Percentiles rank a stretch among this genome's conserved stretches.
phyloP scores from a whole-genome alignment of 306 rosid species.

The Citrullus mucosospermus region DNA sequence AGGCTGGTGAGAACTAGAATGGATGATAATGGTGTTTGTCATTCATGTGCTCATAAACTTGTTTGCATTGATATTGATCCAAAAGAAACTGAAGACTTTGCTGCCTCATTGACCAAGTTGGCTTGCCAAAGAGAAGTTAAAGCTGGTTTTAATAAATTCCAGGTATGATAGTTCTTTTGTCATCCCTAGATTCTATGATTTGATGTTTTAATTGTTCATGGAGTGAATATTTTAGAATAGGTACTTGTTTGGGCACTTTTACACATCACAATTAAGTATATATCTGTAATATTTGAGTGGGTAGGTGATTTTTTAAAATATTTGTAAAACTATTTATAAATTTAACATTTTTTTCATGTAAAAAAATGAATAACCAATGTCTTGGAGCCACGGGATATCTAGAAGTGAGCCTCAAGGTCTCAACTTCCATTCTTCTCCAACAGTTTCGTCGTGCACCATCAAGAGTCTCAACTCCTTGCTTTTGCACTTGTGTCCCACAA shows the following conservation, averaged over 20 bases:
- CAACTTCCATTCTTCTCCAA: too few species aligned
- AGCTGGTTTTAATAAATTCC: slow-evolving; percentile 45
- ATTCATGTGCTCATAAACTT: slow-evolving; percentile 48
- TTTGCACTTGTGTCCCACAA: too few species aligned
- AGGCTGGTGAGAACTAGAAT: slow-evolving; percentile 51
- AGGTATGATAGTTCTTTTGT: slow-evolving; percentile 34
- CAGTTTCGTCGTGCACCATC: too few species aligned
- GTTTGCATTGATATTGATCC: slow-evolving; percentile 88
- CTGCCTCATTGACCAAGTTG: slow-evolving; percentile 49
- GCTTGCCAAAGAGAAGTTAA: slow-evolving; percentile 48
- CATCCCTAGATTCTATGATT: neutral
- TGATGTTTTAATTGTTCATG: neutral
- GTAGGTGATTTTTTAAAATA: neutral
- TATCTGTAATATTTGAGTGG: neutral
- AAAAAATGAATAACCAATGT: neutral
- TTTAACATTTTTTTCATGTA: neutral
- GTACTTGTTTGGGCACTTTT: neutral
- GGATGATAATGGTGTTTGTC: slow-evolving; percentile 45
- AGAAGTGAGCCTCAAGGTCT: too few species aligned
- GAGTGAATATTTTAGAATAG: neutral
- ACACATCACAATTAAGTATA: neutral
- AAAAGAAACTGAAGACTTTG: slow-evolving; percentile 61
- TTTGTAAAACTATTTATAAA: neutral
- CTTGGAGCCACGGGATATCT: neutral
- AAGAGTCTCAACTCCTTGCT: too few species aligned